These are phyloP conservation scores for Aspergillus nomiae DNA, from an alignment of 2,329 filamentous ascomycete genomes.

Conservation along the genomic window DNA sequence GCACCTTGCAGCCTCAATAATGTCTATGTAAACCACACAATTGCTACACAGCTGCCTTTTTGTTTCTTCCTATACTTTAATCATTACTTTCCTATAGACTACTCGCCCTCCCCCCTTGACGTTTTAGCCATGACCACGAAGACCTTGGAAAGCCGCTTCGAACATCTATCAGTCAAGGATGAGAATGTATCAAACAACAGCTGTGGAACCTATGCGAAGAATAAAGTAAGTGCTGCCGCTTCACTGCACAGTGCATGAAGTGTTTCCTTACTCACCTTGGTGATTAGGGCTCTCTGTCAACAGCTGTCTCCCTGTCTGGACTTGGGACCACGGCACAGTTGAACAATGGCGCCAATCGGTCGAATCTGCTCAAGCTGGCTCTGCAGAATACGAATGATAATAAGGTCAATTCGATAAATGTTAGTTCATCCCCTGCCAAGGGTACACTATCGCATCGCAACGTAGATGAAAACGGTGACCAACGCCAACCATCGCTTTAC, in stretches of 20 bases:
- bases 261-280: slow-evolving; percentile 21
- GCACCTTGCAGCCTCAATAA: slow-evolving; percentile 7
- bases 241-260: not conserved
- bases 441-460: slow-evolving; percentile 43
- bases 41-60: not conserved
- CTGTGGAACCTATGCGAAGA: slow-evolving; percentile 64
- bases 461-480: slow-evolving; percentile 51
- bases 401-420: slow-evolving; percentile 57
- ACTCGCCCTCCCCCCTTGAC: not conserved
- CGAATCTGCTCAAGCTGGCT: slow-evolving; percentile 83
- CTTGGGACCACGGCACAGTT: slow-evolving; percentile 47
- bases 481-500: slow-evolving; percentile 49
- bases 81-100: not conserved
- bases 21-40: slow-evolving; percentile 12
- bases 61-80: slow-evolving; percentile 11
- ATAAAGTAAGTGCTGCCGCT: slow-evolving; percentile 63
- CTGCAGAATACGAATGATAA: slow-evolving; percentile 75
- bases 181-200: slow-evolving; percentile 71
- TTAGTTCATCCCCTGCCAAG: slow-evolving; percentile 64
- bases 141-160: slow-evolving; percentile 81
- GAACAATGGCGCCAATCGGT: slow-evolving; percentile 59
- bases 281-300: slow-evolving; percentile 49
- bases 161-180: slow-evolving; percentile 85
- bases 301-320: slow-evolving; percentile 51
- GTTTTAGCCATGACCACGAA: slow-evolving; percentile 66